Conservation (phyloP, 2,329 filamentous ascomycete species). For the Gnomoniopsis smithogilvyi region DNA sequence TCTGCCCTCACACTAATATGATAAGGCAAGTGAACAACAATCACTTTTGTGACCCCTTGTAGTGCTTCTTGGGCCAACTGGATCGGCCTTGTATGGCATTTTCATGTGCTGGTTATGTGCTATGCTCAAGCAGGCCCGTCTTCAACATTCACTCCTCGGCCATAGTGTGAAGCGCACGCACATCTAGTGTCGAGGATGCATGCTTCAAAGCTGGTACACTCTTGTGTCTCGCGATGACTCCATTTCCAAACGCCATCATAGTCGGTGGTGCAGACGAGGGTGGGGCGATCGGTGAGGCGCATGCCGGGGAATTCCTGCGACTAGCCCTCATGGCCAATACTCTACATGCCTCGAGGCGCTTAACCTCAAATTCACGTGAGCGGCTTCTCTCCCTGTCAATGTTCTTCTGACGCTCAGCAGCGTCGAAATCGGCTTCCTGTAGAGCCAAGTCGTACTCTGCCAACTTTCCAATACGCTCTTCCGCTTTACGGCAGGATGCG, state of each 20-base stretch:
- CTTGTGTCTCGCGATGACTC: neutral
- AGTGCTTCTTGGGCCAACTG: no score
- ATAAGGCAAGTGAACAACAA: neutral
- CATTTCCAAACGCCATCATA: constrained; percentile 3
- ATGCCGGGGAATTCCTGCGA: constrained; percentile 11
- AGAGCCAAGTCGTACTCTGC: constrained; percentile 38
- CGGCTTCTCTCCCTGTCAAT: constrained; percentile 46
- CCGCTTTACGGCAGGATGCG: constrained; percentile 41
- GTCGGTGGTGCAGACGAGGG: constrained; percentile 13
- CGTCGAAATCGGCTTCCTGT: constrained; percentile 42
- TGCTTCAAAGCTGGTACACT: constrained; percentile 14
- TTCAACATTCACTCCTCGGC: constrained; percentile 7
- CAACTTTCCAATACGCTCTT: constrained; percentile 40
- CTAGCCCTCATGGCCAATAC: constrained; percentile 29
- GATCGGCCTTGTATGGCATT: neutral
- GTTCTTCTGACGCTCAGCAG: constrained; percentile 36
- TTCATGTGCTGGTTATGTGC: neutral
- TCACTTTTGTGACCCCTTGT: neutral
- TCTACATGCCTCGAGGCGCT: constrained; percentile 42
- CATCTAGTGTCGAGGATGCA: constrained; percentile 10
- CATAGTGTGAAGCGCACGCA: constrained; percentile 11
- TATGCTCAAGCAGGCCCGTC: neutral
- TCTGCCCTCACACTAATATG: neutral
- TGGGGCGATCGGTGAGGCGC: neutral
- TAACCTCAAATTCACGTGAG: constrained; percentile 47